These are phyloP conservation scores for Fragilariopsis cylindrus DNA, from an alignment of 108 stramenopile genomes.

Conservation along the genomic window DNA sequence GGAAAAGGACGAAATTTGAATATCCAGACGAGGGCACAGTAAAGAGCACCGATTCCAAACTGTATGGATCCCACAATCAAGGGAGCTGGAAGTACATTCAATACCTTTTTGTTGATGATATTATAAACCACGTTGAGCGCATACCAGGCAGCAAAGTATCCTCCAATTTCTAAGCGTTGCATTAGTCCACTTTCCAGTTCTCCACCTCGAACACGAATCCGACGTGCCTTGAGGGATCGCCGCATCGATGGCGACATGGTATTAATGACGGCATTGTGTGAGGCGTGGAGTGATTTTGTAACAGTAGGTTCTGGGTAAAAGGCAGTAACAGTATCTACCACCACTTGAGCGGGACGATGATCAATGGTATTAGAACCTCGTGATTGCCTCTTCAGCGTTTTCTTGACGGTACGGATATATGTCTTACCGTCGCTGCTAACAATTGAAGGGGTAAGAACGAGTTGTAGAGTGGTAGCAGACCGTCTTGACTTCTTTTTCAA, in stretches of 20 bases:
- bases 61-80: slow-evolving; percentile 89
- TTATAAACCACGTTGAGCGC: slow-evolving; percentile 96
- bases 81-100: slow-evolving; percentile 90
- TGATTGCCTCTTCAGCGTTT: not conserved
- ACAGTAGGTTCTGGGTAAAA: slow-evolving; percentile 5
- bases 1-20: slow-evolving; percentile 69
- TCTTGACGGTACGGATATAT: slow-evolving; percentile 17
- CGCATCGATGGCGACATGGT: slow-evolving; percentile 30
- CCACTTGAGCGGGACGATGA: slow-evolving; percentile 24
- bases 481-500: not conserved
- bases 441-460: slow-evolving; percentile 19
- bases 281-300: slow-evolving; percentile 10
- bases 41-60: slow-evolving; percentile 84
- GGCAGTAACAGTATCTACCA: slow-evolving; percentile 16
- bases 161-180: slow-evolving; percentile 49
- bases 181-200: slow-evolving; percentile 1
- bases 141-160: slow-evolving; percentile 95
- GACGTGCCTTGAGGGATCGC: slow-evolving; percentile 18
- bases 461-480: not conserved
- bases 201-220: slow-evolving; percentile 31
- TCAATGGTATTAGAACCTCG: not conserved
- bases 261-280: slow-evolving; percentile 33
- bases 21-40: slow-evolving; percentile 74
- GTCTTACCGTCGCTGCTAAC: slow-evolving; percentile 28
- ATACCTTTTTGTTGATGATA: slow-evolving; percentile 94